phyloP scores from a whole-genome alignment of 495 filamentous ascomycete species.

The Margaritispora aquatica region DNA sequence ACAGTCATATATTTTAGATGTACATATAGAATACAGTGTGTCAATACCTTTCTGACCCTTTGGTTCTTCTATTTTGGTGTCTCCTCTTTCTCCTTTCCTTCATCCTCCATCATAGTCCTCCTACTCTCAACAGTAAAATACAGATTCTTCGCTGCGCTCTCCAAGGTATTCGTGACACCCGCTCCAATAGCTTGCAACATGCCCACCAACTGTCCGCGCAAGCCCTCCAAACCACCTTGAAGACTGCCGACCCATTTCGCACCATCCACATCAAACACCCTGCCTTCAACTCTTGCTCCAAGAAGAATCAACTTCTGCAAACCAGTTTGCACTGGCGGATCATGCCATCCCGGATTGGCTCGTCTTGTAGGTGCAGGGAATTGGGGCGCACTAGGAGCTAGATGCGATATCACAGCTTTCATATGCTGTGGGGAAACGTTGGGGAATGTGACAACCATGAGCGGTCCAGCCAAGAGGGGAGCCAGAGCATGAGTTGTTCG shows the following conservation, averaged over 20 bases:
- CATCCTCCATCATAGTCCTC: constrained; percentile 72
- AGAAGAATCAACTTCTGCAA: constrained; percentile 81
- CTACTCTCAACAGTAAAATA: constrained; percentile 82
- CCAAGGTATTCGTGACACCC: constrained; percentile 64
- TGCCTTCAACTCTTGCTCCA: constrained; percentile 74
- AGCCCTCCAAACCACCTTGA: constrained; percentile 70
- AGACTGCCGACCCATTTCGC: constrained; percentile 83
- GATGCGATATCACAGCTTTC: constrained; percentile 66
- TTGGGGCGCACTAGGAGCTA: constrained; percentile 58
- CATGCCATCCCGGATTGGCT: constrained; percentile 74
- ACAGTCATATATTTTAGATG: constrained; percentile 12
- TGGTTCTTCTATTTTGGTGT: constrained; percentile 29
- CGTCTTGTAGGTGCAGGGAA: constrained; percentile 74
- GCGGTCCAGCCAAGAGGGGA: constrained; percentile 73
- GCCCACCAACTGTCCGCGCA: constrained; percentile 73
- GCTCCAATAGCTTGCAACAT: constrained; percentile 72
- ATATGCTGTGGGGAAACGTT: constrained; percentile 75
- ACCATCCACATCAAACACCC: constrained; percentile 74
- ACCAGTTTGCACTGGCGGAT: constrained; percentile 66
- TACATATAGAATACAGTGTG: constrained; percentile 22
- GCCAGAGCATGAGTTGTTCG: constrained; percentile 46
- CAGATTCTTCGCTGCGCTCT: constrained; percentile 68
- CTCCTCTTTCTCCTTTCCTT: constrained; percentile 37
- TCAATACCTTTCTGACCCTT: constrained; percentile 14
- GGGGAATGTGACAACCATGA: constrained; percentile 77